A percentile compares a stretch with the other conserved stretches of the same genome.
Evolutionary conservation across 768 basidiomycete species (phyloP).

Genomic region (Hemileccinum rubropunctum): DNA sequence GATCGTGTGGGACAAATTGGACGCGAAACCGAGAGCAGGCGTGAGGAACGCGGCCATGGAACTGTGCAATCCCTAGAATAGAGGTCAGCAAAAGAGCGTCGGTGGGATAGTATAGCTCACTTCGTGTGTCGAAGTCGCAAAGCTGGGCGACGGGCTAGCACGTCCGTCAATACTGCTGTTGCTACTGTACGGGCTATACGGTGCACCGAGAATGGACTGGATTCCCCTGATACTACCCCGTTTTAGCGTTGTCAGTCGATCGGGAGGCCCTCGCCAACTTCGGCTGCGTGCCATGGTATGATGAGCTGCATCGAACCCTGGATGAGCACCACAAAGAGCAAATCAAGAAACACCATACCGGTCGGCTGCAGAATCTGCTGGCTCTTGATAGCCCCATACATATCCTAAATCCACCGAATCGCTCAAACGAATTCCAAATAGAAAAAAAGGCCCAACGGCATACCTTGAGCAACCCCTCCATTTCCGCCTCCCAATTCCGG

Average conservation of each 20-base stretch:
- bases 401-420: slow-evolving; percentile 56
- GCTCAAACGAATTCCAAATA: slow-evolving; percentile 1
- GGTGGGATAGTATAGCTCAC: slow-evolving; percentile 31
- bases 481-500: slow-evolving; percentile 79
- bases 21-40: slow-evolving; percentile 93
- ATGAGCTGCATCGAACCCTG: slow-evolving; percentile 46
- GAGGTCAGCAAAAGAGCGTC: slow-evolving; percentile 7
- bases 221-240: slow-evolving; percentile 89
- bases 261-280: slow-evolving; percentile 67
- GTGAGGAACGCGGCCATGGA: slow-evolving; percentile 70
- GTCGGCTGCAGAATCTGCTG: slow-evolving; percentile 89
- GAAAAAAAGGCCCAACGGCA: neutral
- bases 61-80: slow-evolving; percentile 51
- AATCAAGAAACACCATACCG: slow-evolving; percentile 35
- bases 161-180: slow-evolving; percentile 83
- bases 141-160: slow-evolving; percentile 93
- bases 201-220: slow-evolving; percentile 70
- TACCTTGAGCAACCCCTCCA: slow-evolving; percentile 86
- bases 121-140: slow-evolving; percentile 85
- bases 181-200: slow-evolving; percentile 81
- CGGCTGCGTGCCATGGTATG: slow-evolving; percentile 57
- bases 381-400: slow-evolving; percentile 88
- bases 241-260: slow-evolving; percentile 76
- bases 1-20: slow-evolving; percentile 93
- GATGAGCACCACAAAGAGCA: slow-evolving; percentile 56